Evolutionary conservation across 2,329 filamentous ascomycete genomes (phyloP).

Genomic region (Fusarium irregulare): DNA sequence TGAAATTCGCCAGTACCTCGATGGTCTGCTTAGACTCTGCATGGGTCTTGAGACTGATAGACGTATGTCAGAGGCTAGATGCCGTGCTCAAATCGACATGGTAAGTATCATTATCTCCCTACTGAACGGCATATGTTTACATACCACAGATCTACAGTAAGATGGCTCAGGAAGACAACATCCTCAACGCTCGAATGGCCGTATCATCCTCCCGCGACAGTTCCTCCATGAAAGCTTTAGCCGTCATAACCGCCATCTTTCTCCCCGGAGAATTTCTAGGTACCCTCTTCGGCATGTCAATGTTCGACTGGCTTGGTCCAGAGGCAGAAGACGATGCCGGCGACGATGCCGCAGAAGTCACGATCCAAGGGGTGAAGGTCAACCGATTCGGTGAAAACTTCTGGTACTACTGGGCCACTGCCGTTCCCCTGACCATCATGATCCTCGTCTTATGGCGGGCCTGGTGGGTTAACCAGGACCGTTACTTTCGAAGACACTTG

Average conservation of each 20-base stretch:
- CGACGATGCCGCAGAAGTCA: neutral
- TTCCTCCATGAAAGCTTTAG: conserved; percentile 61
- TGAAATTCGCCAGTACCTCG: conserved; percentile 60
- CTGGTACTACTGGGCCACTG: conserved; percentile 61
- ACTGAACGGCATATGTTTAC: conserved; percentile 8
- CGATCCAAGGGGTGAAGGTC: conserved; percentile 23
- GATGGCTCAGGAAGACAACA: conserved; percentile 62
- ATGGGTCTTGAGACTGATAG: conserved; percentile 59
- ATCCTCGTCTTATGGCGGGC: conserved; percentile 58
- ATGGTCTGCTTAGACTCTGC: conserved; percentile 57
- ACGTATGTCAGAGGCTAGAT: conserved; percentile 59
- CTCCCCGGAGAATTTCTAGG: conserved; percentile 60
- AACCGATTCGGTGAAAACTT: conserved; percentile 54
- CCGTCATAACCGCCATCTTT: conserved; percentile 61
- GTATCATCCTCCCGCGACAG: conserved; percentile 56
- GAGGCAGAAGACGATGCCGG: conserved; percentile 47
- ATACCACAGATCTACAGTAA: conserved; percentile 57
- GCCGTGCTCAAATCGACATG: conserved; percentile 60
- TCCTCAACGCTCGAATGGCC: conserved; percentile 57
- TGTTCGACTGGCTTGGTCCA: conserved; percentile 59
- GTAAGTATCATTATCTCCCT: conserved; percentile 42
- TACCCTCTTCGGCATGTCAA: conserved; percentile 59
- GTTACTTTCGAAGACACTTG: conserved; percentile 58
- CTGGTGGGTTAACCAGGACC: conserved; percentile 61
- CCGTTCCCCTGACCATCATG: conserved; percentile 56